Evolutionary conservation across 2,329 filamentous ascomycete genomes (phyloP).

Genomic region (Fusarium sp.): DNA sequence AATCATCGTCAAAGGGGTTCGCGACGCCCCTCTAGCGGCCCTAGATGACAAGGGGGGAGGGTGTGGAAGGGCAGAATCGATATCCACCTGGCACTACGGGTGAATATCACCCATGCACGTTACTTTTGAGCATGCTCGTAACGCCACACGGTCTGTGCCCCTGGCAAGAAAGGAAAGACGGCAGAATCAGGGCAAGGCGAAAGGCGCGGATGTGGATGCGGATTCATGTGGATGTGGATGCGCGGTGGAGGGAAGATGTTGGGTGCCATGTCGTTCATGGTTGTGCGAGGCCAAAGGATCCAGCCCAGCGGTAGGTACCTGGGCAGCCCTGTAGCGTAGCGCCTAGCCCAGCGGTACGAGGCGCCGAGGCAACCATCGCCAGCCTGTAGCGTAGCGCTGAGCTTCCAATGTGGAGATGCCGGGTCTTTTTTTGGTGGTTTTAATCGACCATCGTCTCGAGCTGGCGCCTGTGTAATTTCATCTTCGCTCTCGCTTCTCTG

Average conservation of each 20-base stretch:
- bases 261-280: slow-evolving; percentile 12
- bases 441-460: not conserved
- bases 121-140: slow-evolving; percentile 44
- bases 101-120: slow-evolving; percentile 42
- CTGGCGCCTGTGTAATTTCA: slow-evolving; percentile 21
- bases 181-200: not conserved
- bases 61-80: slow-evolving; percentile 39
- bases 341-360: not conserved
- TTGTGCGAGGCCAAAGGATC: slow-evolving; percentile 25
- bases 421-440: not conserved
- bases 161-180: slow-evolving; percentile 7
- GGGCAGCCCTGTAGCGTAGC: not conserved
- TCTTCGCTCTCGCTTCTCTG: slow-evolving; percentile 2
- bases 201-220: slow-evolving; percentile 11
- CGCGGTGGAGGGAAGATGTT: not conserved
- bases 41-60: slow-evolving; percentile 44
- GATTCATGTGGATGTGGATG: slow-evolving; percentile 14
- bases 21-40: slow-evolving; percentile 34
- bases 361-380: slow-evolving; percentile 3
- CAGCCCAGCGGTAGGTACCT: slow-evolving; percentile 29
- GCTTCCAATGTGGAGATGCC: slow-evolving; percentile 8
- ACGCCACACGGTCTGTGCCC: slow-evolving; percentile 45
- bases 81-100: slow-evolving; percentile 26
- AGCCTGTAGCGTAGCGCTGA: slow-evolving; percentile 15
- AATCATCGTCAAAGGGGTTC: slow-evolving; percentile 44